phyloP scores from a whole-genome alignment of 441 rosid species.

The Bocquillonia castaneifolia region DNA sequence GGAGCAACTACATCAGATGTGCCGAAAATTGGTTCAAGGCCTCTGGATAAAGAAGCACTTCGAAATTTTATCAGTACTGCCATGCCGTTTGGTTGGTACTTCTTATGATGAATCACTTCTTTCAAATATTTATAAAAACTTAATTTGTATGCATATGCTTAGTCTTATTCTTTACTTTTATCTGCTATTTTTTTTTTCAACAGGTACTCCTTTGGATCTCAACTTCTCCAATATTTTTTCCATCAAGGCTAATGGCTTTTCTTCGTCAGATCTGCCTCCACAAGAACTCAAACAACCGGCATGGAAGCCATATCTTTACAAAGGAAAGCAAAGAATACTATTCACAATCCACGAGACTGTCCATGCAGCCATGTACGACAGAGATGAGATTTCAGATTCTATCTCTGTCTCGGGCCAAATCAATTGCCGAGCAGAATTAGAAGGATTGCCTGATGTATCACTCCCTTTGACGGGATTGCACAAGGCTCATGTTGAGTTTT shows the following conservation, averaged over 20 bases:
- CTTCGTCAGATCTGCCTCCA: constrained; percentile 69
- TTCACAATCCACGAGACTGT: constrained; percentile 77
- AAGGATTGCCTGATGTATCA: constrained; percentile 90
- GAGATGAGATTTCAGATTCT: constrained; percentile 84
- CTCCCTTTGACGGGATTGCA: constrained; percentile 70
- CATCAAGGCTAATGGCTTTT: constrained; percentile 71
- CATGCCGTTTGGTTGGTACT: constrained; percentile 87
- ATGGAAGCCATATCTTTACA: constrained; percentile 92
- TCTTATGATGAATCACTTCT: constrained; percentile 29
- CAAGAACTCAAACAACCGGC: constrained; percentile 82
- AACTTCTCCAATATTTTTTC: constrained; percentile 57
- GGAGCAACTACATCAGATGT: constrained; percentile 61
- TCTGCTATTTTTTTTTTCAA: constrained; percentile 20
- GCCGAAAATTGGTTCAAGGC: constrained; percentile 67
- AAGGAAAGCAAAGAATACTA: constrained; percentile 73
- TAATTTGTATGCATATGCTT: constrained; percentile 19
- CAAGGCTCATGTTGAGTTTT: constrained; percentile 56
- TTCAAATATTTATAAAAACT: constrained; percentile 21
- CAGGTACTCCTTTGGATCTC: constrained; percentile 88
- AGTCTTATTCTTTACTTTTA: background rate
- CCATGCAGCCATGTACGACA: constrained; percentile 80
- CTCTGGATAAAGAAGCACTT: constrained; percentile 72
- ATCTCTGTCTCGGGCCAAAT: constrained; percentile 81
- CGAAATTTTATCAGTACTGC: constrained; percentile 68
- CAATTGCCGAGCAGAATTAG: constrained; percentile 87